These are phyloP conservation scores for Lepidopterella palustris DNA, from an alignment of 495 filamentous ascomycete species.

Conservation along the genomic window DNA sequence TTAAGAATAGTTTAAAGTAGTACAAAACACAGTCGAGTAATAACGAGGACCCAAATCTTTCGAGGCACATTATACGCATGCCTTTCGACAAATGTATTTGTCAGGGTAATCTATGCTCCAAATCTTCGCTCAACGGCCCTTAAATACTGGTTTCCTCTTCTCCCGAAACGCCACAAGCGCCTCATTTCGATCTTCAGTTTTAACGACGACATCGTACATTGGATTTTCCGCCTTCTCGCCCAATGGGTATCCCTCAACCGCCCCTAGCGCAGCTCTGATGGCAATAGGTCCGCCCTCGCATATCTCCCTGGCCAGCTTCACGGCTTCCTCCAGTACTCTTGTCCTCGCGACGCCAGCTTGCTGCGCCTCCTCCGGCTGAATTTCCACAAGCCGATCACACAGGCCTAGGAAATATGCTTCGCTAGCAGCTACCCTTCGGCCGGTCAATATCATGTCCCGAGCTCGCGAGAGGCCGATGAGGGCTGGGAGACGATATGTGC, in stretches of 20 bases:
- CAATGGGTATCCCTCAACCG: slow-evolving; percentile 54
- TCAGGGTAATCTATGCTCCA: no score
- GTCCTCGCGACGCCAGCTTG: slow-evolving; percentile 49
- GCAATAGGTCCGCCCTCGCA: slow-evolving; percentile 83
- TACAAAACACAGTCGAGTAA: no score
- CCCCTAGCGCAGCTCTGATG: slow-evolving; percentile 62
- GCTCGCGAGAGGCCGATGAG: slow-evolving; percentile 71
- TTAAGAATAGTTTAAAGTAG: no score
- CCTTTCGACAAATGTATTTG: no score
- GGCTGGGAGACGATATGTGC: slow-evolving; percentile 73
- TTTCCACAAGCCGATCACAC: slow-evolving; percentile 73
- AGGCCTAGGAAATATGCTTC: slow-evolving; percentile 83
- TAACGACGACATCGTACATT: slow-evolving; percentile 72
- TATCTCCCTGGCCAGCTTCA: slow-evolving; percentile 72
- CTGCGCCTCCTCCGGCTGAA: slow-evolving; percentile 45
- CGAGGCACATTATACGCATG: no score
- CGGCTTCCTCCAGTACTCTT: slow-evolving; percentile 62
- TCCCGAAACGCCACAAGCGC: slow-evolving; percentile 80
- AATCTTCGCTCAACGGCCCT: slow-evolving; percentile 42
- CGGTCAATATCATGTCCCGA: slow-evolving; percentile 78
- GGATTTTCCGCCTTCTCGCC: slow-evolving; percentile 64
- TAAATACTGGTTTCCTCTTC: slow-evolving; percentile 84
- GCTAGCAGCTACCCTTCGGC: slow-evolving; percentile 64
- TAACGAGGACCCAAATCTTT: no score
- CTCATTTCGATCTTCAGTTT: slow-evolving; percentile 79